phyloP scores from a whole-genome alignment of 495 filamentous ascomycete genomes.

The Chaetomium fimeti region DNA sequence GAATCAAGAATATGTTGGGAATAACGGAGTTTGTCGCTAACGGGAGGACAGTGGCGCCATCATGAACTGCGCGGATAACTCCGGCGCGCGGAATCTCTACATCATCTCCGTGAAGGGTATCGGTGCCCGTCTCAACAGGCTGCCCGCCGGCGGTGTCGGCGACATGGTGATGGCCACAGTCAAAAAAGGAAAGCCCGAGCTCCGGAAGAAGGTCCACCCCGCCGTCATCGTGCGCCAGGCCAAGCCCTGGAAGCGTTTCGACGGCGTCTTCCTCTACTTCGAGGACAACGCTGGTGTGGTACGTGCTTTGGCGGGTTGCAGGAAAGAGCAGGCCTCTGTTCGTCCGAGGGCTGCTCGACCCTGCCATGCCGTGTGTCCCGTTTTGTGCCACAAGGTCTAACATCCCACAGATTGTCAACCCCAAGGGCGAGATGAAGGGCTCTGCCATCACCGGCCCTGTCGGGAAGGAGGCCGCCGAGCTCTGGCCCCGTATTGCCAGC shows the following conservation, averaged over 20 bases:
- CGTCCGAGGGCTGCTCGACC: neutral
- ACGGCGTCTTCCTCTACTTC: constrained; percentile 99
- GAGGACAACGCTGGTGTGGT: constrained; percentile 99
- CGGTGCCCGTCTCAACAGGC: constrained; percentile 95
- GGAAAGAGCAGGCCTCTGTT: neutral
- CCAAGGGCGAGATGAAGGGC: constrained; percentile 99
- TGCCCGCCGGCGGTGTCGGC: constrained; percentile 95
- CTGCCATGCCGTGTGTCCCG: neutral
- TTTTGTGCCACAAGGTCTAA: constrained; percentile 6
- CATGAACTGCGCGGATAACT: constrained; percentile 98
- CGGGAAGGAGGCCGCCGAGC: constrained; percentile 98
- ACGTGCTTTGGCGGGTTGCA: constrained; percentile 43
- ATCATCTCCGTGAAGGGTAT: constrained; percentile 99
- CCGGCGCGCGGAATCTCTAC: constrained; percentile 97
- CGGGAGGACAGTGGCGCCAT: constrained; percentile 73
- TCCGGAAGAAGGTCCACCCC: constrained; percentile 99
- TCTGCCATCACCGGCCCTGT: constrained; percentile 98
- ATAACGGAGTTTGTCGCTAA: constrained; percentile 23
- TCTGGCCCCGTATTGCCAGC: constrained; percentile 99
- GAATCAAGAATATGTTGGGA: neutral
- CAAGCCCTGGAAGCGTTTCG: constrained; percentile 97
- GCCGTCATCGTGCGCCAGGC: constrained; percentile 96
- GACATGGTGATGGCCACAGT: constrained; percentile 99
- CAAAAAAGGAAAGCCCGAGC: constrained; percentile 99
- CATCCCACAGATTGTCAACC: constrained; percentile 85